Evolutionary conservation across 139 green algal species (phyloP).

Genomic region (Deuterostichococcus epilithicus): DNA sequence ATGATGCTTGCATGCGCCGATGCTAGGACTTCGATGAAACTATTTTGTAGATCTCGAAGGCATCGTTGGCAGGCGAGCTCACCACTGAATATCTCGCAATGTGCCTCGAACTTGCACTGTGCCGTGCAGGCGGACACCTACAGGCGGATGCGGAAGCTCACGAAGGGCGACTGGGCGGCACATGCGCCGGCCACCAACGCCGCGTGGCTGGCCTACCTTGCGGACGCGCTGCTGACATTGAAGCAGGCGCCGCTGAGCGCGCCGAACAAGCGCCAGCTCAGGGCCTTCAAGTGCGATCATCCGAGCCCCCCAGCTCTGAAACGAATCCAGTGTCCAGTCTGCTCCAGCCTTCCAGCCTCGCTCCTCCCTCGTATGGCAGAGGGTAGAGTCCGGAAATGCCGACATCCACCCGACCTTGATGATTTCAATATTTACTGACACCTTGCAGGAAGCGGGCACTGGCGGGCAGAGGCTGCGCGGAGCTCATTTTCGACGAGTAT

Average conservation of each 20-base stretch:
- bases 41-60: no score
- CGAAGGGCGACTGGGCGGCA: slow-evolving; percentile 57
- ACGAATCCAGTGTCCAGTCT: no score
- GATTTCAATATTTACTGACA: not conserved
- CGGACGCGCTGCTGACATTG: slow-evolving; percentile 66
- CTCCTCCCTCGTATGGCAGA: no score
- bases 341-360: no score
- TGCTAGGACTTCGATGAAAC: no score
- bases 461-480: slow-evolving; percentile 33
- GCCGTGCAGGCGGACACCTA: slow-evolving; percentile 74
- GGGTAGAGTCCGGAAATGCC: no score
- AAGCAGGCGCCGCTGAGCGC: slow-evolving; percentile 40
- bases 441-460: slow-evolving; percentile 44
- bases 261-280: slow-evolving; percentile 36
- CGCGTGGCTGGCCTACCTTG: slow-evolving; percentile 91
- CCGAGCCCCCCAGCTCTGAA: no score
- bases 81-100: not conserved
- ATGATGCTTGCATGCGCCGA: no score
- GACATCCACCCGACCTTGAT: not conserved
- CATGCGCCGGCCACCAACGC: slow-evolving; percentile 79
- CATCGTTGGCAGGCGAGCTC: no score
- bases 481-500: slow-evolving; percentile 69
- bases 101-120: not conserved
- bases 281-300: slow-evolving; percentile 38
- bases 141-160: slow-evolving; percentile 75